Base-by-base conservation (phyloP, 345 rosid genomes). In the Dipteronia sinensis region DNA sequence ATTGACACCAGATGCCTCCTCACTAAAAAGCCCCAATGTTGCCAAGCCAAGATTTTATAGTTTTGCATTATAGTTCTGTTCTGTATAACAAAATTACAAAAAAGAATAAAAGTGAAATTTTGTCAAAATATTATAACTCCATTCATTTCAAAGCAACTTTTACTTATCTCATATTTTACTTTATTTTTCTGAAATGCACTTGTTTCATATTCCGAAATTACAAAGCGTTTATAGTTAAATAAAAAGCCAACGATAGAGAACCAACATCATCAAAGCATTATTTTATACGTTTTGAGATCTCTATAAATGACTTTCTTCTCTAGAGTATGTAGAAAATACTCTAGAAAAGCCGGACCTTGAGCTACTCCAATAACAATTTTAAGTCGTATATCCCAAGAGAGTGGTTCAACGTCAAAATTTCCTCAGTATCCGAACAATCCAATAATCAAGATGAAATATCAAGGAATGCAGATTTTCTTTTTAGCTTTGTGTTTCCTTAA, bases 251-350 rank as follows among this genome's bases (percentile, higher is more conserved):
- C 1, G 27, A 27, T 27, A 27, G 27, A 27, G 27, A 27, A 92
- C 84, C 73, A 20, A 94, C 98, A 89, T 61, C 76, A 61, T 91
- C 96, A n/a, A n/a, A 94, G 89, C 80, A 94, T 83, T 68, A 94
- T 89, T 80, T 91, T 92, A 2, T 95, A 88, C 62, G 95, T 91
- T 88, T 94, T 92, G 79, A 94, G 91, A 82, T 94, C 97, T 77
- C 97, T 83, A 80, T 91, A 91, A 73, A 92, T 94, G 84, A 94
- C 89, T 79, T 88, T 83, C 87, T 87, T 86, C 11, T 91, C 90
- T 16, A 87, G 89, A 49, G 85, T 72, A 76, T 92, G 97, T 51
- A 94, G 86, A 80, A 27, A 27, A 27, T 27, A 27, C 27, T 27
- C 27, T 27, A 1, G 1, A 27, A 88, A 92, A 22, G 90, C 86